Base-by-base conservation (phyloP, 495 filamentous ascomycete species). In the Annulohypoxylon stygium region DNA sequence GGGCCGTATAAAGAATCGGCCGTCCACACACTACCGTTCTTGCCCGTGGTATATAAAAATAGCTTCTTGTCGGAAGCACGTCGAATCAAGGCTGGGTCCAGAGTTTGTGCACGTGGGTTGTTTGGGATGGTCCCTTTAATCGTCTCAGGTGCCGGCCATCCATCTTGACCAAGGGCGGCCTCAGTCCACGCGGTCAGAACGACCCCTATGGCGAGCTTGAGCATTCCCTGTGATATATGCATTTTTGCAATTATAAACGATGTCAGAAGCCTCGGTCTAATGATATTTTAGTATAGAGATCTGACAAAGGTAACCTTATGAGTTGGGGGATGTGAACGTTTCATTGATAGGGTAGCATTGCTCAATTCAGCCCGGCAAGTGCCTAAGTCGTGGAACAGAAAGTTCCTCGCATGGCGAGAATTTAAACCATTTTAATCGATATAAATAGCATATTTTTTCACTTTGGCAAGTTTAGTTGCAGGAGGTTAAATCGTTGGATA, bases 1-100 rank as follows among this genome's bases (percentile, higher is more conserved):
- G 90, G 89, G 0, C 91, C 91, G 36, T 71, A 54, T 12, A 71
- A 16, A 8, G 69, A 71, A 26, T 60, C 23, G 4, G 69, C 69
- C 54, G 69, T 71, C 69, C 69, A 71, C 33, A 71, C 43, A 34
- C 69, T 71, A 3, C 69, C 65, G 18, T 68, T 68, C 43, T 68
- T 68, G 16, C 23, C 65, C 3, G 65, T 68, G 23, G 65, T 68
- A 20, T 71, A 71, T 3, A 71, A 5, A 37, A 71, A 71, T 3
- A 71, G 34, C 30, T 71, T 71, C 9, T 61, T 61, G 12, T 71
- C 69, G 1, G 69, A 70, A 16, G 48, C 50, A n/a, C 69, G 69
- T 34, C 69, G 54, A 14, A 71, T 66, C 18, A 71, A 66, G 45
- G 61, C 57, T 9, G 69, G 69, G 34, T 66, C 69, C 10, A 71